phyloP scores from a whole-genome alignment of 148 eudicot genomes.

The Vaccinium darrowii region DNA sequence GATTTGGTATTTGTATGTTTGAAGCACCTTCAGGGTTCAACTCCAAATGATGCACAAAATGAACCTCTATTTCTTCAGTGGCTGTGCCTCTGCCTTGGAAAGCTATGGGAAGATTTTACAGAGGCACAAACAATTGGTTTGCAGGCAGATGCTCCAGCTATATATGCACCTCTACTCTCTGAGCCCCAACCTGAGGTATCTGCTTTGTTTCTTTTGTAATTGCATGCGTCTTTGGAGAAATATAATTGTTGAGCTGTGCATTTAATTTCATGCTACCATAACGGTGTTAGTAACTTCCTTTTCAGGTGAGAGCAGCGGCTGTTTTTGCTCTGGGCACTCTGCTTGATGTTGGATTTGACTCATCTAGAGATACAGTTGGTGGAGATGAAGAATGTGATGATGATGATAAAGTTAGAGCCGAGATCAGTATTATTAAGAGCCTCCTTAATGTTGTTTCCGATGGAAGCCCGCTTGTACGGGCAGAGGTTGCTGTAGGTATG shows the following conservation, averaged over 20 bases:
- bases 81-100: constrained; percentile 95
- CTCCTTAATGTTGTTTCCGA: constrained; percentile 81
- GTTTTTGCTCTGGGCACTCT: constrained; percentile 88
- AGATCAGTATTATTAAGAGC: constrained; percentile 66
- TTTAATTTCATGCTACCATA: not conserved
- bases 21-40: constrained; percentile 72
- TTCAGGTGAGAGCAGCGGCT: constrained; percentile 92
- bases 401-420: constrained; percentile 83
- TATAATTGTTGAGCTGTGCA: not conserved
- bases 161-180: constrained; percentile 59
- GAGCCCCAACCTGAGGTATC: constrained; percentile 96
- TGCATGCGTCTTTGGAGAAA: not conserved
- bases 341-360: constrained; percentile 82
- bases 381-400: constrained; percentile 79
- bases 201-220: not conserved
- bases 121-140: constrained; percentile 76
- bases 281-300: not conserved
- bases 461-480: constrained; percentile 95
- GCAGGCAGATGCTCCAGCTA: constrained; percentile 75
- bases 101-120: constrained; percentile 89
- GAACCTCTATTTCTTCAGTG: constrained; percentile 93
- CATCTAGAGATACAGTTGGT: constrained; percentile 59
- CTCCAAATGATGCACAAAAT: constrained; percentile 69
- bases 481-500: constrained; percentile 96
- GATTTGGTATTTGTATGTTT: constrained; percentile 77